Evolutionary conservation across 2,329 filamentous ascomycete species (phyloP), one percentile per base, ranked within the genome.

Genomic region (Paracamarosporium sp.): DNA sequence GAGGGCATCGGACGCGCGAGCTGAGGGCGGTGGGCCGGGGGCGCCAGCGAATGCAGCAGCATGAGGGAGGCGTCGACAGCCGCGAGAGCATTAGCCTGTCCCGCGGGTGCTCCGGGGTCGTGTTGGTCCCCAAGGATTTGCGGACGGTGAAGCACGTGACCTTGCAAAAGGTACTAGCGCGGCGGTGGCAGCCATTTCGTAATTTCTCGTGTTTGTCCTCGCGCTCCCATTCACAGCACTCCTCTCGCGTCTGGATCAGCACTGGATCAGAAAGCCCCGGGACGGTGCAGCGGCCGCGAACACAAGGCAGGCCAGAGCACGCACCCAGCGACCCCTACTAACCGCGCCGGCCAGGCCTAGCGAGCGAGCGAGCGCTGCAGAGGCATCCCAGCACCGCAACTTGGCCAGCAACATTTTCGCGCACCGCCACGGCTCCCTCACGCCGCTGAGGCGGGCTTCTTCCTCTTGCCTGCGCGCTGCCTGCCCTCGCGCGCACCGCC

Each of bases 141-240:
- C 43, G 25, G 15, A 28, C 25, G 43, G 43, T 45, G 15, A 8
- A 1, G 33, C 47, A 50, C 47, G 47, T 50, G 47, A 50, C 47
- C 24, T 3, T n/a, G 30, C 47, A 30, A 28, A 48, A 5, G 24
- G 31, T 22, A 12, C 33, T 50, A 50, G 47, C 47, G 24, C 47
- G 5, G 40, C 58, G 53, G 59, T 45, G 43, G 45, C 17, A 35
- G 45, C 45, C 35, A 20, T 43, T 24, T 43, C 52, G 61, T 56
- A 45, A 55, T 40, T 57, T 50, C 22, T 43, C 22, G 2, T 17
- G 36, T 22, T 20, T 40, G 33, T 28, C 22, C 47, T 27, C 33
- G 47, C 62, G 62, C 58, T 44, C 43, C 44, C 24, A 50, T 59
- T 50, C 55, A 56, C 66, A 63, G 60, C 51, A 46, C 27, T 5